Conservation (phyloP, 495 filamentous ascomycete species). For the Penicillium arizonense region DNA sequence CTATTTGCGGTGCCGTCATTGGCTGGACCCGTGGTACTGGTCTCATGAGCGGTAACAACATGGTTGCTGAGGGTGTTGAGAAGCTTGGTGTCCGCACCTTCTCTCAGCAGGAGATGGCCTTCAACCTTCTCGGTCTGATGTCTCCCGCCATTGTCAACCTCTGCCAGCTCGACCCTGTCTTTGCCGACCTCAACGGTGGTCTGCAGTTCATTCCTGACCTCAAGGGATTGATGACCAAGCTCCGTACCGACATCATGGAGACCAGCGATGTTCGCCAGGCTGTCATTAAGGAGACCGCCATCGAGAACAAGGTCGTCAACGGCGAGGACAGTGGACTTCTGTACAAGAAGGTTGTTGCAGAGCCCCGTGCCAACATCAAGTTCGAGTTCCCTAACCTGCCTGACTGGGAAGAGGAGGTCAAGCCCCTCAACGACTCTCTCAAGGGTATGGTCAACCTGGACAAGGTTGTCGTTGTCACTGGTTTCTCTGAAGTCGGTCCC, state of each 20-base stretch:
- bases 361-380: constrained; percentile 96
- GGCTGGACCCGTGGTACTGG: constrained; percentile 99
- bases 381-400: constrained; percentile 89
- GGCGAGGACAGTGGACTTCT: constrained; percentile 87
- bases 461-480: constrained; percentile 95
- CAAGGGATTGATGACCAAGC: constrained; percentile 87
- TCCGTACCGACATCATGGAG: constrained; percentile 89
- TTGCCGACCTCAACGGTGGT: constrained; percentile 94
- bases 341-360: constrained; percentile 90
- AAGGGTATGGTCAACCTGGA: constrained; percentile 99
- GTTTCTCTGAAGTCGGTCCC: constrained; percentile 93
- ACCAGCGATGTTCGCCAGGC: constrained; percentile 91
- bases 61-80: constrained; percentile 95
- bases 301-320: constrained; percentile 97
- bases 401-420: constrained; percentile 86
- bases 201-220: constrained; percentile 96
- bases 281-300: constrained; percentile 91
- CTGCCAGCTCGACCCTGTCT: constrained; percentile 93
- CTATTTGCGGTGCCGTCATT: constrained; percentile 97
- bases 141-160: constrained; percentile 90
- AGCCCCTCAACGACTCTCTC: constrained; percentile 80
- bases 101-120: constrained; percentile 99
- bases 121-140: constrained; percentile 97
- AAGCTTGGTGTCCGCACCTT: constrained; percentile 96
- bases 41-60: constrained; percentile 97